A percentile compares a stretch with the other conserved stretches of the same genome.
Evolutionary conservation across 768 basidiomycete species (phyloP).

Genomic region (Pholiota microspora): DNA sequence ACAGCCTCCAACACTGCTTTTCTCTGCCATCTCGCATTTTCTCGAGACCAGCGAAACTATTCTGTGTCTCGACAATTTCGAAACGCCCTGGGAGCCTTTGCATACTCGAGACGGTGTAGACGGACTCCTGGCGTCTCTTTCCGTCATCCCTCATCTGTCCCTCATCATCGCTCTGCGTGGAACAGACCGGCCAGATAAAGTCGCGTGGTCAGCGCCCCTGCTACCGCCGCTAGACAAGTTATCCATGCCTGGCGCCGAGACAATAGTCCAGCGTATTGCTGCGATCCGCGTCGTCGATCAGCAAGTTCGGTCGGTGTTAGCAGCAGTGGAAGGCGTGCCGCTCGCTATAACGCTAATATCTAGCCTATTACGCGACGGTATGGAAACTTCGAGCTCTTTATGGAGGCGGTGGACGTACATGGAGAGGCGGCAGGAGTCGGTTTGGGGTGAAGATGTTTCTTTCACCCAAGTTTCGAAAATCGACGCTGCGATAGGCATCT

Average conservation of each 20-base stretch:
- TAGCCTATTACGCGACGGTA: not conserved
- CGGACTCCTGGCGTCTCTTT: not conserved
- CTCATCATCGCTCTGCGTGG: not conserved
- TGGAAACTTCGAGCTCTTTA: constrained; percentile 3
- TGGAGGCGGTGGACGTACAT: constrained; percentile 5
- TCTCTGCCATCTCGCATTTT: not conserved
- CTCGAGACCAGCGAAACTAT: not conserved
- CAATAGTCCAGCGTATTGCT: not conserved
- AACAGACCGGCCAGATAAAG: not conserved
- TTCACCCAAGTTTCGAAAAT: not conserved
- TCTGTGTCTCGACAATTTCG: constrained; percentile 4
- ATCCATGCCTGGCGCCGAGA: not conserved
- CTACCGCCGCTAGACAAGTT: constrained; percentile 4
- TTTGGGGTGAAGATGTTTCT: not conserved
- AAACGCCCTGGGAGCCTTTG: not conserved
- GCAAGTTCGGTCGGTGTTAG: not conserved
- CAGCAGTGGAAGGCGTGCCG: constrained; percentile 1
- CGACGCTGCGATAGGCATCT: constrained; percentile 2
- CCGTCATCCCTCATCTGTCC: not conserved
- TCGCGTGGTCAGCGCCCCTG: not conserved
- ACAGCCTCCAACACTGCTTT: not conserved
- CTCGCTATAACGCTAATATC: constrained; percentile 4
- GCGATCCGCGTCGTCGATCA: not conserved
- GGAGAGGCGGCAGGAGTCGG: not conserved
- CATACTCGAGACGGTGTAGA: not conserved